phyloP scores from a whole-genome alignment of 1,284 basidiomycete genomes.

The Fomitopsis betulina region DNA sequence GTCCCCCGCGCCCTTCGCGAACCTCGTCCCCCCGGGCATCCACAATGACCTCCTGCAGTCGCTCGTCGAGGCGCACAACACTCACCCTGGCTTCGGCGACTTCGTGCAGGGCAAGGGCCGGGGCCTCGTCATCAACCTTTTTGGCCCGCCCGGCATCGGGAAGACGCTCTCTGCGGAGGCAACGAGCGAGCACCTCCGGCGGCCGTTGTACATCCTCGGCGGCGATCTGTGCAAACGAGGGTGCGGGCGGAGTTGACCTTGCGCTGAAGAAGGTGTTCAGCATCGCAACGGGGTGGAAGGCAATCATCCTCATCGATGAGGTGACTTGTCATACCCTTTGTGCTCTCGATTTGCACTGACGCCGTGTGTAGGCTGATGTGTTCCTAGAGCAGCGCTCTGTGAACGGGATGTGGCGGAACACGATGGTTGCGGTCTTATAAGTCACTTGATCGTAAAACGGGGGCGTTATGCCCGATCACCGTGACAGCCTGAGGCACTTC shows the following conservation, averaged over 20 bases:
- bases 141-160: constrained; percentile 59
- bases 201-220: constrained; percentile 58
- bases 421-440: constrained; percentile 60
- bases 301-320: constrained; percentile 61
- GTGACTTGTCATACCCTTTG: constrained; percentile 13
- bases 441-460: background rate
- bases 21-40: constrained; percentile 48
- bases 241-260: constrained; percentile 29
- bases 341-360: background rate
- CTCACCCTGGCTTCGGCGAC: constrained; percentile 50
- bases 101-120: constrained; percentile 61
- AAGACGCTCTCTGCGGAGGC: constrained; percentile 51
- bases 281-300: constrained; percentile 58
- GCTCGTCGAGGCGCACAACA: constrained; percentile 53
- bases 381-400: constrained; percentile 62
- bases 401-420: constrained; percentile 56
- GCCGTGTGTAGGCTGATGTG: constrained; percentile 28
- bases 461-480: too few relatives aligned
- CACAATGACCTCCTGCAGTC: constrained; percentile 52
- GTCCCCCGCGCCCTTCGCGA: constrained; percentile 53
- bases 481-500: constrained; percentile 41
- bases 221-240: constrained; percentile 44
- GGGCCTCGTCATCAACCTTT: constrained; percentile 56
- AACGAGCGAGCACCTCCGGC: constrained; percentile 53
- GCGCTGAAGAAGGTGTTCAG: constrained; percentile 28